Evolutionary conservation across 2,329 filamentous ascomycete species (phyloP).

Genomic region (Ophiostoma piceae): DNA sequence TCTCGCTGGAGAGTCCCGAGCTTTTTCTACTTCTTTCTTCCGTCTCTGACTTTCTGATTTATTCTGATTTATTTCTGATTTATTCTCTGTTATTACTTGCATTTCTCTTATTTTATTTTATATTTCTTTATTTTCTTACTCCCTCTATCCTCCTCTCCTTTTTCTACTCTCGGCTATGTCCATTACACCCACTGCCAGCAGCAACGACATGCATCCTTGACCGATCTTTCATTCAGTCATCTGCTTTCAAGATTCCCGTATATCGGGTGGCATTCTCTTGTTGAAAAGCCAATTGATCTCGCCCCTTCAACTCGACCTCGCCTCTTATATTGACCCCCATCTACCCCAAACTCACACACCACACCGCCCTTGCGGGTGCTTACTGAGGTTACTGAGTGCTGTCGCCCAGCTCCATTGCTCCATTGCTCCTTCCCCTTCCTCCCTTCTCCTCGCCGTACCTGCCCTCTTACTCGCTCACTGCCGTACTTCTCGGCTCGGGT

Average conservation of each 20-base stretch:
- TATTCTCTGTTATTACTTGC: not conserved
- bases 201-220: not conserved
- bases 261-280: not conserved
- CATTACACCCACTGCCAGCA: not conserved
- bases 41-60: not conserved
- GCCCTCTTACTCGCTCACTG: constrained; percentile 1
- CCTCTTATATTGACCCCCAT: not conserved
- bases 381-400: not conserved
- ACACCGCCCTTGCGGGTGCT: constrained; percentile 14
- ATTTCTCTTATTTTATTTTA: not conserved
- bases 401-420: not conserved
- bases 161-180: constrained; percentile 5
- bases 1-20: not conserved
- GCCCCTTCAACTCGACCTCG: not conserved
- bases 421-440: not conserved
- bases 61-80: not conserved
- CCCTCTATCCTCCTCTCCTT: not conserved
- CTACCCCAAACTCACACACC: not conserved
- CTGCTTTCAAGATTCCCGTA: not conserved
- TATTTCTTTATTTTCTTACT: not conserved
- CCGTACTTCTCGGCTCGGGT: constrained; percentile 4
- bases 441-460: not conserved
- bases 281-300: not conserved
- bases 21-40: not conserved
- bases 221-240: constrained; percentile 7